A percentile compares a stretch with the other conserved stretches of the same genome.
Conservation (phyloP, 768 basidiomycete species). For the Collybia sordida region DNA sequence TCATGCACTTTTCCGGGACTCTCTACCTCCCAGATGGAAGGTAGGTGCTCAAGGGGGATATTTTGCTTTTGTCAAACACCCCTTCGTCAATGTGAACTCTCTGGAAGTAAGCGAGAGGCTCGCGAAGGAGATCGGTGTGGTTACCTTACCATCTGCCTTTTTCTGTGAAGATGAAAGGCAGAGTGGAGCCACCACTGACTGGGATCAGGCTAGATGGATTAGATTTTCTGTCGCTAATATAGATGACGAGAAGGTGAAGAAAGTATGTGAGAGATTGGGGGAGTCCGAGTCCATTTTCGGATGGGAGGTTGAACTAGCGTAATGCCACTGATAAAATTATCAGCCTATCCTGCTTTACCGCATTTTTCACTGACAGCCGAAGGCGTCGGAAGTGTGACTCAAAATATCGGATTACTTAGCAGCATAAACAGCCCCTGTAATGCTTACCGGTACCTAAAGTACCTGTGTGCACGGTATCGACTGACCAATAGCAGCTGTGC, state of each 20-base stretch:
- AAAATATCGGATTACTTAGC: no score
- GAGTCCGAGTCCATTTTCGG: slow-evolving; percentile 35
- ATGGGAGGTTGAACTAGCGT: slow-evolving; percentile 36
- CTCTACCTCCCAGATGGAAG: slow-evolving; percentile 55
- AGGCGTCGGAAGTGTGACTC: no score
- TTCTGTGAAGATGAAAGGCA: slow-evolving; percentile 40
- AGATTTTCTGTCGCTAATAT: slow-evolving; percentile 83
- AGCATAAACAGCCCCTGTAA: no score
- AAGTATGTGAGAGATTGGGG: slow-evolving; percentile 51
- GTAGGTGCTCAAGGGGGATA: slow-evolving; percentile 71
- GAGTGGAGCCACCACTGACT: slow-evolving; percentile 21
- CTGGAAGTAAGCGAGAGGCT: slow-evolving; percentile 57
- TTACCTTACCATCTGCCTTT: slow-evolving; percentile 66
- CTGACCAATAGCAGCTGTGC: no score
- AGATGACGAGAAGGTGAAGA: slow-evolving; percentile 55
- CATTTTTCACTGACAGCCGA: no score
- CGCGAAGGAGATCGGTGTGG: slow-evolving; percentile 61
- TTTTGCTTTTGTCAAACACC: slow-evolving; percentile 76
- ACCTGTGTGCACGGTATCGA: no score
- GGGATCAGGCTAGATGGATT: slow-evolving; percentile 61
- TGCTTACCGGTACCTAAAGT: no score
- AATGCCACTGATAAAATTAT: no score
- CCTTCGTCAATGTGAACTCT: slow-evolving; percentile 48
- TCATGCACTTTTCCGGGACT: slow-evolving; percentile 52
- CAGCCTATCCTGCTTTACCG: no score